Base-by-base conservation (phyloP, 192 early-diverging fungal genomes). In the Endogone sp. region DNA sequence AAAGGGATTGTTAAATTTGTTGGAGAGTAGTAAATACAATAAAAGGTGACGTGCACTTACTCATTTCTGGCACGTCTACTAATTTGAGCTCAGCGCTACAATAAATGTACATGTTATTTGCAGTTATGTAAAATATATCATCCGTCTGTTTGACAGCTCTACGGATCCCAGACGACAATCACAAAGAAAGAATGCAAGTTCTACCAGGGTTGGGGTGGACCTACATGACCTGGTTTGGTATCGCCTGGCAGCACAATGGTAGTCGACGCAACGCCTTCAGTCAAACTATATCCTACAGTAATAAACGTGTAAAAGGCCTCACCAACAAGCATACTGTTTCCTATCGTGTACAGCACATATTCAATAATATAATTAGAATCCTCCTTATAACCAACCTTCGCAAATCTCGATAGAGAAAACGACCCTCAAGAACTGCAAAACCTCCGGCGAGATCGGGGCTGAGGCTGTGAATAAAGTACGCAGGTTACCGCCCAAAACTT, bases 21-120 rank as follows among this genome's bases (percentile, higher is more conserved):
- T 6, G 9, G 16, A 11, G n/a, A n/a, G n/a, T n/a, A n/a, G n/a
- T n/a, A n/a, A n/a, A n/a, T n/a, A n/a, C n/a, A n/a, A n/a, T n/a
- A n/a, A n/a, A n/a, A n/a, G n/a, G n/a, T n/a, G n/a, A n/a, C n/a
- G n/a, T n/a, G n/a, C n/a, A n/a, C n/a, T n/a, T 49, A 49, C 37
- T 16, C 92, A 96, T 92, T 54, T 90, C 91, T 9, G 94, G 93
- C 1, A 97, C 88, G 73, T 96, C 94, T 3, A 85, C 82, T 26
- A 98, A 83, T 76, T 94, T 96, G 63, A 94, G 60, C 80, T 94
- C 89, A 55, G 81, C 75, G 29, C 84, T 74, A n/a, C n/a, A n/a
- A n/a, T n/a, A n/a, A n/a, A n/a, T n/a, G n/a, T 21, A 44, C 37
- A 44, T 13, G 37, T 4, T 44, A 44, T 13, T 8, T 13, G 37